Evolutionary conservation across 208 protist species (phyloP).

Genomic region (Acanthamoeba sp.): DNA sequence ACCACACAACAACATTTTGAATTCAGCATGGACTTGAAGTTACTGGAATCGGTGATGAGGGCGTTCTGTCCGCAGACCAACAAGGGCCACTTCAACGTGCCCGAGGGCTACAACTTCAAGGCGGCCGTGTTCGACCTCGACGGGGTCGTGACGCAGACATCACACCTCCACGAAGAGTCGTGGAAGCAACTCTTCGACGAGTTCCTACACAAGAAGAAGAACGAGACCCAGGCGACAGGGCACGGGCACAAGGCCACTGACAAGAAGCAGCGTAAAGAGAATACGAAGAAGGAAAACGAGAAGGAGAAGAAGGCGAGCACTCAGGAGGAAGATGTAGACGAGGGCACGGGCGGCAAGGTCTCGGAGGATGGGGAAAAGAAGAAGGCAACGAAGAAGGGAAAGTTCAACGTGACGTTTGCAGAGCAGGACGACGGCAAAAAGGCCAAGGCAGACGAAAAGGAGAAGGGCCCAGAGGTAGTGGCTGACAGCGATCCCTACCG

Average conservation of each 20-base stretch:
- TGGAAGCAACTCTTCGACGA: slow-evolving; percentile 74
- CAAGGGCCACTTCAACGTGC: slow-evolving; percentile 47
- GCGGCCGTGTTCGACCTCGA: slow-evolving; percentile 74
- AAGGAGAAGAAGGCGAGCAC: too few species aligned
- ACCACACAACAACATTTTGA: too few species aligned
- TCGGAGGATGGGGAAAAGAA: too few species aligned
- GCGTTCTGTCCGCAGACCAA: slow-evolving; percentile 22
- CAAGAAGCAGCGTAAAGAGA: too few species aligned
- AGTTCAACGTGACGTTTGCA: too few species aligned
- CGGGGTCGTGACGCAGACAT: slow-evolving; percentile 66
- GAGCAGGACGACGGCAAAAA: not conserved
- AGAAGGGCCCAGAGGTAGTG: not conserved
- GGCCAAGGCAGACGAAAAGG: too few species aligned
- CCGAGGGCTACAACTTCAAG: slow-evolving; percentile 33
- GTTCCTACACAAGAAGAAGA: slow-evolving; percentile 59
- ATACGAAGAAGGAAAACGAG: not conserved
- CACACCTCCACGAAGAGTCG: slow-evolving; percentile 21
- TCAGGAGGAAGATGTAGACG: too few species aligned
- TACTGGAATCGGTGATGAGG: slow-evolving; percentile 40
- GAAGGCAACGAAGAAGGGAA: too few species aligned
- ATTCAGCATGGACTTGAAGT: not conserved
- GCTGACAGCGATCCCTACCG: slow-evolving; percentile 1
- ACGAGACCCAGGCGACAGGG: slow-evolving; percentile 2
- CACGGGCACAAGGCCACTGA: too few species aligned
- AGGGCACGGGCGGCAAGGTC: too few species aligned